These are phyloP conservation scores for Fagopyrum tataricum DNA, from an alignment of 148 eudicot genomes.

Conservation along the genomic window DNA sequence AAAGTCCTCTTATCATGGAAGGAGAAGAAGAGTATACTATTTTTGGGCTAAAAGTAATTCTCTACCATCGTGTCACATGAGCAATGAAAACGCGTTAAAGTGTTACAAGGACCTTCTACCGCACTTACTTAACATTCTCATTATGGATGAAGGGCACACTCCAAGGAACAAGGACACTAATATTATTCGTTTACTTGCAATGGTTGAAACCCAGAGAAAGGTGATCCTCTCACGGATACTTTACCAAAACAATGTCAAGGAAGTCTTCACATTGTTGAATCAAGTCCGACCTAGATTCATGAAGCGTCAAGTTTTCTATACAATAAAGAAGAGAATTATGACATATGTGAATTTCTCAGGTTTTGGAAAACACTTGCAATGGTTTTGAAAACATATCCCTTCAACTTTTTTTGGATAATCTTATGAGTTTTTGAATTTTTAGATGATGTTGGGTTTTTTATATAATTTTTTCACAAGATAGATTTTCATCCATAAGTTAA, in stretches of 20 bases:
- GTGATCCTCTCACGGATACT: slow-evolving; percentile 86
- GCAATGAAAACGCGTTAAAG: slow-evolving; percentile 26
- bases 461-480: no score
- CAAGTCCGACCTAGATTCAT: slow-evolving; percentile 76
- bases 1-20: slow-evolving; percentile 75
- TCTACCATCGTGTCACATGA: slow-evolving; percentile 58
- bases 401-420: no score
- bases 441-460: no score
- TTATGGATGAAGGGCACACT: slow-evolving; percentile 90
- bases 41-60: slow-evolving; percentile 74
- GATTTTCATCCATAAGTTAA: no score
- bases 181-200: slow-evolving; percentile 57
- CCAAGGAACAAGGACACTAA: slow-evolving; percentile 86
- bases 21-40: slow-evolving; percentile 52
- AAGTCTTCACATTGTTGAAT: slow-evolving; percentile 74
- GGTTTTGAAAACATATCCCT: no score
- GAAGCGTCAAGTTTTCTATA: slow-evolving; percentile 38
- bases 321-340: slow-evolving; percentile 49
- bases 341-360: slow-evolving; percentile 40
- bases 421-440: no score
- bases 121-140: slow-evolving; percentile 51
- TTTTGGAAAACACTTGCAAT: slow-evolving; percentile 32
- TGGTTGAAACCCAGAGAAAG: slow-evolving; percentile 70
- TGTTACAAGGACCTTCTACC: slow-evolving; percentile 56
- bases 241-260: slow-evolving; percentile 83